These are phyloP conservation scores for Podaxis sp. DNA, from an alignment of 768 basidiomycete genomes.

Conservation along the genomic window DNA sequence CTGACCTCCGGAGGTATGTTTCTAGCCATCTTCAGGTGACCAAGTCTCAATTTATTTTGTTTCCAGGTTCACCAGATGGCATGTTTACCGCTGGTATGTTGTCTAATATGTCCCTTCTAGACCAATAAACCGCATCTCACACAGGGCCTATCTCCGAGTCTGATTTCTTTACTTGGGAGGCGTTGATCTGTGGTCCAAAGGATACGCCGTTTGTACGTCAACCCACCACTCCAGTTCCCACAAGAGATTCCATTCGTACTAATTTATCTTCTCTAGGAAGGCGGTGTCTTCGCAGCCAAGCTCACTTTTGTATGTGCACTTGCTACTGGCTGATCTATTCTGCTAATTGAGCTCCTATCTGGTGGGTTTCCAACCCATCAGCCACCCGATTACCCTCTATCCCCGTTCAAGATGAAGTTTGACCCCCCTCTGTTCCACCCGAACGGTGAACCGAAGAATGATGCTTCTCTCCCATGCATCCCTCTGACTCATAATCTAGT, in stretches of 20 bases:
- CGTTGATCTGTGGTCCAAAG: conserved; percentile 88
- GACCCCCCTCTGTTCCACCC: conserved; percentile 97
- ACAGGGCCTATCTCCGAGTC: conserved; percentile 84
- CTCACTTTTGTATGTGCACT: conserved; percentile 81
- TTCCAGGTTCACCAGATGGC: conserved; percentile 77
- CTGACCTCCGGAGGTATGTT: conserved; percentile 69
- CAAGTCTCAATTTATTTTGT: neutral
- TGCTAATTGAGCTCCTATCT: conserved; percentile 3
- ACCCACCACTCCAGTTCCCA: neutral
- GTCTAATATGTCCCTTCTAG: conserved; percentile 3
- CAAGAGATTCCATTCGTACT: neutral
- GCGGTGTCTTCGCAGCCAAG: conserved; percentile 89
- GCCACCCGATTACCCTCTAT: conserved; percentile 94
- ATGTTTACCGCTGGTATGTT: conserved; percentile 89
- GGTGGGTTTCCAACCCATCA: conserved; percentile 22
- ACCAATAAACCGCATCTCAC: conserved; percentile 11
- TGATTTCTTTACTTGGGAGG: conserved; percentile 97
- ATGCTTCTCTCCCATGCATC: neutral
- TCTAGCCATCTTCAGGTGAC: neutral
- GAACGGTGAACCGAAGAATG: conserved; percentile 63
- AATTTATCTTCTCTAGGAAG: conserved; percentile 56
- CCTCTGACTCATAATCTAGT: conserved; percentile 44
- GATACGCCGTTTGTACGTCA: conserved; percentile 86
- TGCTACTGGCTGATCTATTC: neutral
- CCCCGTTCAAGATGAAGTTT: conserved; percentile 99